These are phyloP conservation scores for Drosera spatulata DNA, from an alignment of 179 eudicot genomes.

Conservation along the genomic window DNA sequence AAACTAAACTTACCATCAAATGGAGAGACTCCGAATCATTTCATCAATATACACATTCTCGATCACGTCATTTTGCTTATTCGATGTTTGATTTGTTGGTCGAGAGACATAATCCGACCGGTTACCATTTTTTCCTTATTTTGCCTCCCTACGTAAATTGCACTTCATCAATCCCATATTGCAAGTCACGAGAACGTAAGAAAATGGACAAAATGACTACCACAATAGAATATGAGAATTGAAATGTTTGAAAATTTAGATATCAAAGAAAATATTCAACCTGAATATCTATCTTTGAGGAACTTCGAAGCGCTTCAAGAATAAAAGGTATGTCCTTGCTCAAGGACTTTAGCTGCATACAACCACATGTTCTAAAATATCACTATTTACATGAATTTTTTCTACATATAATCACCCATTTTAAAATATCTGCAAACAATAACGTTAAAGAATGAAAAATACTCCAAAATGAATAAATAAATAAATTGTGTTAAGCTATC, in stretches of 20 bases:
- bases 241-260: neutral
- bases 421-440: neutral
- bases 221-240: neutral
- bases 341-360: slow-evolving; percentile 75
- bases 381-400: neutral
- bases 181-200: neutral
- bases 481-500: slow-evolving; percentile 5
- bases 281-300: slow-evolving; percentile 72
- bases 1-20: no score
- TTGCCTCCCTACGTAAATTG: no score
- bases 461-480: slow-evolving; percentile 2
- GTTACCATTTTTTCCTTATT: no score
- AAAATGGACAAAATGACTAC: no score
- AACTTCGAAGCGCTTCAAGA: slow-evolving; percentile 57
- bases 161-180: neutral
- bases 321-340: slow-evolving; percentile 59
- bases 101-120: no score
- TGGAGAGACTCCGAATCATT: no score
- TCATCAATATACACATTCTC: no score
- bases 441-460: neutral
- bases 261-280: slow-evolving; percentile 23
- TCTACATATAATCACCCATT: neutral
- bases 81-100: no score
- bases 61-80: no score
- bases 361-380: neutral